Base-by-base conservation (phyloP, 2,329 filamentous ascomycete species). In the Byssothecium circinans region DNA sequence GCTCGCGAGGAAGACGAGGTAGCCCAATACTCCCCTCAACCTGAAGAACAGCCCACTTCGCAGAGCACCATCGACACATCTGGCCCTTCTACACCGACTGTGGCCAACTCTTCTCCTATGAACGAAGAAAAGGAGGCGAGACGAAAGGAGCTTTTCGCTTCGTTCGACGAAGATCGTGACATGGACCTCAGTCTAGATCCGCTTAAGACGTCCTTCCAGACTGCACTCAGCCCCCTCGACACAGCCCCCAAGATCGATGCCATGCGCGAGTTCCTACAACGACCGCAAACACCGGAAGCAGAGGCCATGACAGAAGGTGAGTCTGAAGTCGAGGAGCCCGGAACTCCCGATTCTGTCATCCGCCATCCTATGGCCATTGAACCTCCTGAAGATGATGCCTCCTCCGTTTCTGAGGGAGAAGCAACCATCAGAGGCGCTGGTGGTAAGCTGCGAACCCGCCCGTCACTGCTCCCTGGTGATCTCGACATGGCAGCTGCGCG, bases 391-490 rank as follows among this genome's bases (percentile, higher is more conserved):
- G 69, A 72, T 14, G 78, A 83, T 37, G 82, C 83, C 0, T 83
- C 84, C 2, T 78, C 78, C 29, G 83, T 97, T 48, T 91, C 92
- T 1, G 91, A 95, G 60, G 83, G 85, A 38, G 75, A 89, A 39
- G 90, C 92, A 4, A 96, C 92, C 0, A 91, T 97, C 73, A 94
- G 92, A 69, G 88, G 91, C 8, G 85, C 88, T 18, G 89, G 90
- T 7, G 89, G 89, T 10, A 90, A 86, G 69, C 80, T 97, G 33
- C 96, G 95, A 78, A 94, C 91, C 0, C 83, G 92, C 27, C 84
- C 90, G 14, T 96, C 92, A 2, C 84, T 90, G 32, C 95, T 91
- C 0, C 91, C 91, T 1, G 86, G 89, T 1, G 92, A 97, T 68
- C 78, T 84, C 46, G 81, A 88, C 4, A 95, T 97, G 90, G 87